Percentiles rank a stretch among this genome's conserved stretches.
phyloP scores from a whole-genome alignment of 108 stramenopile genomes.

The Aurantiochytrium sp. region DNA sequence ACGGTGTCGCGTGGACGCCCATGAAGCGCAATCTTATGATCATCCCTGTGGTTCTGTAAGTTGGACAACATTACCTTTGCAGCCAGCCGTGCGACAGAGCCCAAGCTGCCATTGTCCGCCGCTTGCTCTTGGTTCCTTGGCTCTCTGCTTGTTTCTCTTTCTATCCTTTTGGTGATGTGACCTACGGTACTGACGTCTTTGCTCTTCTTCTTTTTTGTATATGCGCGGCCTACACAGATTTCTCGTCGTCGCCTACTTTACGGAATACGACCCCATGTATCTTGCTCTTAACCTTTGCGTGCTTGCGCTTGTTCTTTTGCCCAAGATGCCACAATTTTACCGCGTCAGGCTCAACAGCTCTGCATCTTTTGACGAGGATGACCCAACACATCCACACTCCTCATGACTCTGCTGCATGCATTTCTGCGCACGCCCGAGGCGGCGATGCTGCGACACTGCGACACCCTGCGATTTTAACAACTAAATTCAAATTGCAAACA shows the following conservation, averaged over 20 bases:
- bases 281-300: neutral
- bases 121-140: neutral
- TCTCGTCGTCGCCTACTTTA: neutral
- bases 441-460: no score
- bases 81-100: neutral
- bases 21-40: conserved; percentile 10
- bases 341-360: neutral
- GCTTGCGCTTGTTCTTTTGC: neutral
- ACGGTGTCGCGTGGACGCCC: neutral
- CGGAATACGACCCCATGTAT: conserved; percentile 3
- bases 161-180: neutral
- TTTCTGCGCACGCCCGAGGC: neutral
- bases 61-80: neutral
- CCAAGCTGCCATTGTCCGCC: neutral
- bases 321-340: conserved; percentile 1
- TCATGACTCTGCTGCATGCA: neutral
- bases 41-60: conserved; percentile 11
- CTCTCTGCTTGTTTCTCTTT: neutral
- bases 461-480: no score
- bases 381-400: neutral
- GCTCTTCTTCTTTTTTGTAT: neutral
- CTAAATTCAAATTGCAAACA: no score
- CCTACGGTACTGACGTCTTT: neutral
- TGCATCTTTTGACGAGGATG: neutral
- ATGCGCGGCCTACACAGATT: neutral